Evolutionary conservation across 371 early-diverging fungal genomes (phyloP), one percentile per base, ranked within the genome.

Genomic region (Lichtheimia ornata): DNA sequence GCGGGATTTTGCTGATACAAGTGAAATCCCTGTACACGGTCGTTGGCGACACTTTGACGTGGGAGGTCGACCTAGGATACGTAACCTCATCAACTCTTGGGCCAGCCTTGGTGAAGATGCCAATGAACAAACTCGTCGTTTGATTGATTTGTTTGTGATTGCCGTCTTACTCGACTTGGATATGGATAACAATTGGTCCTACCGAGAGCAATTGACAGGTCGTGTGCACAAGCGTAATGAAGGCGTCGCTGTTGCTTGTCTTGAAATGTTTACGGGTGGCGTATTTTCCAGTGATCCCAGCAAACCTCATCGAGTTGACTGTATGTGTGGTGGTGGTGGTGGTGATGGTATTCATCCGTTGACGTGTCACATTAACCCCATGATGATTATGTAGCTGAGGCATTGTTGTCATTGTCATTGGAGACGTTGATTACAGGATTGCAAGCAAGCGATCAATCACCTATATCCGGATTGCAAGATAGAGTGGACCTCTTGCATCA

Each of bases 21-120:
- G 75, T 18, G 69, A 73, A 27, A 91, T 97, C 43, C 95, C 96
- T 14, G 84, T 87, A 0, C 95, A 97, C 64, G 85, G 95, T 28
- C 84, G 97, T 53, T 93, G 94, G 91, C 86, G 97, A 35, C 94
- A 94, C 53, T 96, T 94, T 76, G 90, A 91, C 59, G 84, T 90
- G 14, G 81, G 86, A 6, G 77, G 75, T 15, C 65, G 76, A 35
- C 81, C 81, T 15, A 82, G 91, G n/a, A 61, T 88, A 24, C 75
- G 76, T n/a, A 79, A 82, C 27, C 70, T 94, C 28, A 63, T 90
- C 2, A 64, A 71, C 28, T 61, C 72, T 4, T 79, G 79, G 82
- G 58, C 73, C 0, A 72, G 67, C 45, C 64, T 69, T 7, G 74
- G 76, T 13, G 76, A 81, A 20, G 76, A 81, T 53, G 51, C 68